A percentile compares a stretch with the other conserved stretches of the same genome.
phyloP scores from a whole-genome alignment of 2,329 filamentous ascomycete genomes.

The Zalaria sp. region DNA sequence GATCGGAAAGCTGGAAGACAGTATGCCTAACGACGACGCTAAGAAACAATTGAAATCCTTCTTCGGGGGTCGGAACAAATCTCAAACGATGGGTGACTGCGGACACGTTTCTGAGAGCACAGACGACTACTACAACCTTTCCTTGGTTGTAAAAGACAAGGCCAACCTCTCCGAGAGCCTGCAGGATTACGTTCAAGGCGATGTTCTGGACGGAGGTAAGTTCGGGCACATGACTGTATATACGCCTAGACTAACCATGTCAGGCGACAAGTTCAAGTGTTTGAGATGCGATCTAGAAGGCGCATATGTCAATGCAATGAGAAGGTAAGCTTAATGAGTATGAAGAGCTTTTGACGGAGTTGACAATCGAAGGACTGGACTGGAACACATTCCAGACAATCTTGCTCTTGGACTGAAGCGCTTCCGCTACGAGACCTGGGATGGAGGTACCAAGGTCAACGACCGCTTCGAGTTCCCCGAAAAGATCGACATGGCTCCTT shows the following conservation, averaged over 20 bases:
- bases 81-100: conserved; percentile 91
- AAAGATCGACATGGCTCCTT: conserved; percentile 73
- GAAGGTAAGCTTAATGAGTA: conserved; percentile 22
- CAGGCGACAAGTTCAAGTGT: conserved; percentile 96
- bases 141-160: conserved; percentile 94
- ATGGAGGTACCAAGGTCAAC: conserved; percentile 79
- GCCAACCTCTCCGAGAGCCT: conserved; percentile 70
- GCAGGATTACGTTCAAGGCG: conserved; percentile 88
- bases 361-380: conserved; percentile 48
- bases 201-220: conserved; percentile 81
- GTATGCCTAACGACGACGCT: conserved; percentile 52
- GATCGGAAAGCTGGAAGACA: conserved; percentile 80
- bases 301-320: conserved; percentile 74
- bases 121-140: conserved; percentile 87
- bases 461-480: conserved; percentile 82
- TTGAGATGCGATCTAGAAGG: conserved; percentile 58
- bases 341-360: not conserved
- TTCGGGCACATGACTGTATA: not conserved
- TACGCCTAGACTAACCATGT: not conserved
- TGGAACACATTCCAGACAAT: conserved; percentile 87
- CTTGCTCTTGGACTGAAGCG: conserved; percentile 90
- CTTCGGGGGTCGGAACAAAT: conserved; percentile 82
- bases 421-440: conserved; percentile 69
- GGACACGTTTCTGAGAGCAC: conserved; percentile 80
- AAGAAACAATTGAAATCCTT: conserved; percentile 67